Evolutionary conservation across 1,139 yeast species (phyloP).

Genomic region (Hemisphaericaspora xylofermentans): DNA sequence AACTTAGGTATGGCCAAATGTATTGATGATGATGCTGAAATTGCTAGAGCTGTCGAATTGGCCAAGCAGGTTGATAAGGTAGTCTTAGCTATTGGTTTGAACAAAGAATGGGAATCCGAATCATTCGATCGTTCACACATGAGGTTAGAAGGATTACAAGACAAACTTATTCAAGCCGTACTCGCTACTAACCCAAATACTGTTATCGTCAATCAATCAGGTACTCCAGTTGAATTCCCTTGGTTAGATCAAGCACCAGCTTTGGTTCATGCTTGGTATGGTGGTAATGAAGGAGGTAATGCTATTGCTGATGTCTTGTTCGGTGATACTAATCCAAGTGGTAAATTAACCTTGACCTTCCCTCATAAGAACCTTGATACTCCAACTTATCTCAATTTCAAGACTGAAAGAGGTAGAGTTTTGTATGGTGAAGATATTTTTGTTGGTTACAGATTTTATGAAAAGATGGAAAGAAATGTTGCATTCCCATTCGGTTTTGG

Average conservation of each 20-base stretch:
- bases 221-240: constrained; percentile 64
- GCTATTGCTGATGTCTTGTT: constrained; percentile 26
- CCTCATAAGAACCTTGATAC: constrained; percentile 42
- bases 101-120: constrained; percentile 37
- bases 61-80: constrained; percentile 38
- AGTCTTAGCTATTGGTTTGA: constrained; percentile 39
- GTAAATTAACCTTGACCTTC: constrained; percentile 38
- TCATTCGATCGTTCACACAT: constrained; percentile 33
- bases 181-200: constrained; percentile 50
- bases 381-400: constrained; percentile 45
- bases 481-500: constrained; percentile 64
- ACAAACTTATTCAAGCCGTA: constrained; percentile 48
- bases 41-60: constrained; percentile 23
- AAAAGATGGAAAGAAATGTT: constrained; percentile 44
- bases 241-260: constrained; percentile 50
- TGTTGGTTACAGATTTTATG: constrained; percentile 62
- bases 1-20: constrained; percentile 25
- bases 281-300: constrained; percentile 30
- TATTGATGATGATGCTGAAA: constrained; percentile 23
- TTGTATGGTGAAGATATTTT: constrained; percentile 57
- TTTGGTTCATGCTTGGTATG: constrained; percentile 51
- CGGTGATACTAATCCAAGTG: constrained; percentile 29
- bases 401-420: constrained; percentile 47
- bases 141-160: constrained; percentile 47
- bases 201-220: constrained; percentile 57